A percentile compares a stretch with the other conserved stretches of the same genome.
Conservation (phyloP, 2,329 filamentous ascomycete species). For the Aspergillus neoniger region DNA sequence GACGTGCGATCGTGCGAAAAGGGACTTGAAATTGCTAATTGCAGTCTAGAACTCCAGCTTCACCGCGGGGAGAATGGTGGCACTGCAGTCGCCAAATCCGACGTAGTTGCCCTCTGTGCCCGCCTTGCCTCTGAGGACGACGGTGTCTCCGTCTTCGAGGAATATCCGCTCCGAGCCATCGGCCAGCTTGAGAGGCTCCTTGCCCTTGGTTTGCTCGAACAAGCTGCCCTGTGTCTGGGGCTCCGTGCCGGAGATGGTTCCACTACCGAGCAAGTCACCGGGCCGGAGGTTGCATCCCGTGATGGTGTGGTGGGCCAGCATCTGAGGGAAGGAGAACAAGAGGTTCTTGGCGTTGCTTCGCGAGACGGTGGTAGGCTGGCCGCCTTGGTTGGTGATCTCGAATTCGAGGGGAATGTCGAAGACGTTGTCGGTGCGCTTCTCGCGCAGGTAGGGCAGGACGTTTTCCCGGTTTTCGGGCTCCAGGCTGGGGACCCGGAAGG, state of each 20-base stretch:
- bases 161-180: slow-evolving; percentile 70
- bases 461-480: slow-evolving; percentile 54
- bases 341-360: slow-evolving; percentile 66
- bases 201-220: slow-evolving; percentile 72
- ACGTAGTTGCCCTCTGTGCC: slow-evolving; percentile 68
- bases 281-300: slow-evolving; percentile 73
- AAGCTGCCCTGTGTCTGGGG: slow-evolving; percentile 66
- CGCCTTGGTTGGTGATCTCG: slow-evolving; percentile 52
- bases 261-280: slow-evolving; percentile 75
- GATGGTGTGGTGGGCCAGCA: slow-evolving; percentile 77
- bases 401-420: slow-evolving; percentile 72
- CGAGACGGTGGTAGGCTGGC: slow-evolving; percentile 59
- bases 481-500: slow-evolving; percentile 60
- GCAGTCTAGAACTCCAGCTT: slow-evolving; percentile 25
- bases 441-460: slow-evolving; percentile 65
- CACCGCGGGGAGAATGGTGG: slow-evolving; percentile 58
- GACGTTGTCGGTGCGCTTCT: slow-evolving; percentile 57
- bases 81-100: slow-evolving; percentile 74
- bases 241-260: slow-evolving; percentile 71
- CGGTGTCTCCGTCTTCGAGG: slow-evolving; percentile 71
- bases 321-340: slow-evolving; percentile 81
- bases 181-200: slow-evolving; percentile 61
- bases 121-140: slow-evolving; percentile 66
- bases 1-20: too few species aligned
- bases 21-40: too few species aligned